A percentile compares a stretch with the other conserved stretches of the same genome.
phyloP scores from a whole-genome alignment of 495 filamentous ascomycete genomes.

The Trichocladium antarcticum region DNA sequence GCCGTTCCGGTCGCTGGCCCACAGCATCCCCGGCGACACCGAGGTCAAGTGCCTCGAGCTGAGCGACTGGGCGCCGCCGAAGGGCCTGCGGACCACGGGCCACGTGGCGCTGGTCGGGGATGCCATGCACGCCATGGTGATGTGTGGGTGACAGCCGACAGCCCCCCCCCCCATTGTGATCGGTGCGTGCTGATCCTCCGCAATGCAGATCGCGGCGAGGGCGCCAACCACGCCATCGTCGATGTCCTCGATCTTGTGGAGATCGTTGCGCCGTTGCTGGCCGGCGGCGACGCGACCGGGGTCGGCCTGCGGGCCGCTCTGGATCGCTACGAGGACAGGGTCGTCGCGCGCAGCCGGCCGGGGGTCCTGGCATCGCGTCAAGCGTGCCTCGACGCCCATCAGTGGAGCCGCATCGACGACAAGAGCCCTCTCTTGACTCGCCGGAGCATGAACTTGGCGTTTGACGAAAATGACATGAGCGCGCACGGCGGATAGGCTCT shows the following conservation, averaged over 20 bases:
- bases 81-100: conserved; percentile 21
- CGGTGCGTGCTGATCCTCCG: no score
- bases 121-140: conserved; percentile 52
- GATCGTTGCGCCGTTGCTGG: conserved; percentile 6
- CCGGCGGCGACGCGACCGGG: neutral
- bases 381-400: conserved; percentile 55
- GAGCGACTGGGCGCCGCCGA: conserved; percentile 44
- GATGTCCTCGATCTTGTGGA: conserved; percentile 29
- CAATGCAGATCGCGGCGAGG: conserved; percentile 32
- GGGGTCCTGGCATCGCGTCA: conserved; percentile 47
- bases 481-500: no score
- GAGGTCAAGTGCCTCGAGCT: conserved; percentile 42
- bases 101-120: conserved; percentile 47
- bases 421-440: conserved; percentile 27
- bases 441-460: conserved; percentile 21
- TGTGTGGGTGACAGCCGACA: conserved; percentile 39
- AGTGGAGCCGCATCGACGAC: conserved; percentile 32
- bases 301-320: conserved; percentile 26
- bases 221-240: conserved; percentile 34
- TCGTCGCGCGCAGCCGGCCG: conserved; percentile 39
- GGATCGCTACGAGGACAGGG: conserved; percentile 39
- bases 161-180: neutral
- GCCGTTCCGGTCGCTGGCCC: conserved; percentile 41
- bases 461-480: conserved; percentile 14
- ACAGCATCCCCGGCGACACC: conserved; percentile 36